These are phyloP conservation scores for Colletotrichum sublineola DNA, from an alignment of 2,329 filamentous ascomycete genomes.

Conservation along the genomic window DNA sequence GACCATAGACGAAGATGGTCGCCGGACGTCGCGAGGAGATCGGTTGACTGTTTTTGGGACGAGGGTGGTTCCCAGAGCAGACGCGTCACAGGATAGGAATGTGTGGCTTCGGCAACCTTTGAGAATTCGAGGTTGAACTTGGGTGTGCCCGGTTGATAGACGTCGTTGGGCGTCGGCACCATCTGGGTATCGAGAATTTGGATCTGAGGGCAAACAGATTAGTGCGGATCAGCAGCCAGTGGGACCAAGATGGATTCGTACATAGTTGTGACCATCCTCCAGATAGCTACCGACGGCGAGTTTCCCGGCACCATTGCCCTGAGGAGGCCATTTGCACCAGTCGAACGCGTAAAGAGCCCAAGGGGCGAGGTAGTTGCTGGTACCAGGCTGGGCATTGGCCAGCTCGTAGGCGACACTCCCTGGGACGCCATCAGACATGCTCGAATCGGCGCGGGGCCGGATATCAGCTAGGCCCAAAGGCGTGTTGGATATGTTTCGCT, in stretches of 20 bases:
- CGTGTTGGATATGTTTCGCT: slow-evolving; percentile 80
- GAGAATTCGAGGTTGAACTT: slow-evolving; percentile 89
- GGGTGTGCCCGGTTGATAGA: slow-evolving; percentile 76
- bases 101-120: slow-evolving; percentile 95
- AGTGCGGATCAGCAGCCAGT: slow-evolving; percentile 15
- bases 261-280: slow-evolving; percentile 98
- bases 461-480: slow-evolving; percentile 94
- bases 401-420: slow-evolving; percentile 75
- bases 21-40: slow-evolving; percentile 93
- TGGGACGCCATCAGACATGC: slow-evolving; percentile 78
- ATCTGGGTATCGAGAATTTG: slow-evolving; percentile 96
- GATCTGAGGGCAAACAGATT: slow-evolving; percentile 69
- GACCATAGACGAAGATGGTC: slow-evolving; percentile 97
- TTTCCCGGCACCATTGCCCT: slow-evolving; percentile 86
- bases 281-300: slow-evolving; percentile 95
- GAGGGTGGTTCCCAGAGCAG: slow-evolving; percentile 97
- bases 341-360: slow-evolving; percentile 98
- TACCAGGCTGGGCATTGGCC: slow-evolving; percentile 74
- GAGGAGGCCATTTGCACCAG: slow-evolving; percentile 98
- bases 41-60: slow-evolving; percentile 93
- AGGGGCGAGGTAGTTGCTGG: slow-evolving; percentile 93
- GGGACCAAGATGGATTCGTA: slow-evolving; percentile 58
- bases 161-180: slow-evolving; percentile 75
- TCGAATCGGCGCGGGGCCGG: slow-evolving; percentile 85
- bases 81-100: slow-evolving; percentile 96